These are phyloP conservation scores for Blastobotrys capitulatus DNA, from an alignment of 1,139 yeast species.

Conservation along the genomic window DNA sequence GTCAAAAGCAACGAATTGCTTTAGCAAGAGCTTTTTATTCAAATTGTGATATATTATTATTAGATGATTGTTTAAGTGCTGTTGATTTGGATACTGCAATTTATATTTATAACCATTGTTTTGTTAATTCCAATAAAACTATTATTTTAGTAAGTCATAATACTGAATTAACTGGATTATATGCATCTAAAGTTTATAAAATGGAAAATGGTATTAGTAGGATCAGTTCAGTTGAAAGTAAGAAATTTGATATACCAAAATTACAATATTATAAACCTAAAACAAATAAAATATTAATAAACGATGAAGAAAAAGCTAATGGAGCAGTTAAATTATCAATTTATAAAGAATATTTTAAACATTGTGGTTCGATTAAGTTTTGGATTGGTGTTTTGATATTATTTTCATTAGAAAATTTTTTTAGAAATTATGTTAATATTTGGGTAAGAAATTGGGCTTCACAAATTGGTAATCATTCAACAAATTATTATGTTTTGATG, in stretches of 20 bases:
- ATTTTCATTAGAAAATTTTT: constrained; percentile 88
- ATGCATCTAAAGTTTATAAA: constrained; percentile 66
- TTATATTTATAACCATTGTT: constrained; percentile 86
- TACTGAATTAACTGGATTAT: constrained; percentile 79
- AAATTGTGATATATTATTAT: constrained; percentile 66
- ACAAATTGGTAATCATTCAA: not conserved
- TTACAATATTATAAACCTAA: not conserved
- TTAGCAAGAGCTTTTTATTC: constrained; percentile 92
- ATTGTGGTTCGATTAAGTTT: constrained; percentile 55
- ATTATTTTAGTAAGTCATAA: constrained; percentile 91
- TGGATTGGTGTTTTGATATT: constrained; percentile 55
- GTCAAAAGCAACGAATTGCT: constrained; percentile 94
- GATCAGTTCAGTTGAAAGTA: no score
- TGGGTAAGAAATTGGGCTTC: constrained; percentile 66
- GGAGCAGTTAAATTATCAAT: constrained; percentile 54
- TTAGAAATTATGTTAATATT: constrained; percentile 41
- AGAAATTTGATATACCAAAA: no score
- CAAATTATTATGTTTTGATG: constrained; percentile 32
- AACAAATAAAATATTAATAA: not conserved
- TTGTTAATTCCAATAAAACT: constrained; percentile 82
- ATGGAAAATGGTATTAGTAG: constrained; percentile 88
- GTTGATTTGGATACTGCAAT: constrained; percentile 65
- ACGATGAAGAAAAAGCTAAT: not conserved
- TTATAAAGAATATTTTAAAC: constrained; percentile 57
- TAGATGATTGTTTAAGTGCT: constrained; percentile 94